Evolutionary conservation across 106 monocot species (phyloP).

Genomic region (Dactylorhiza incarnata): DNA sequence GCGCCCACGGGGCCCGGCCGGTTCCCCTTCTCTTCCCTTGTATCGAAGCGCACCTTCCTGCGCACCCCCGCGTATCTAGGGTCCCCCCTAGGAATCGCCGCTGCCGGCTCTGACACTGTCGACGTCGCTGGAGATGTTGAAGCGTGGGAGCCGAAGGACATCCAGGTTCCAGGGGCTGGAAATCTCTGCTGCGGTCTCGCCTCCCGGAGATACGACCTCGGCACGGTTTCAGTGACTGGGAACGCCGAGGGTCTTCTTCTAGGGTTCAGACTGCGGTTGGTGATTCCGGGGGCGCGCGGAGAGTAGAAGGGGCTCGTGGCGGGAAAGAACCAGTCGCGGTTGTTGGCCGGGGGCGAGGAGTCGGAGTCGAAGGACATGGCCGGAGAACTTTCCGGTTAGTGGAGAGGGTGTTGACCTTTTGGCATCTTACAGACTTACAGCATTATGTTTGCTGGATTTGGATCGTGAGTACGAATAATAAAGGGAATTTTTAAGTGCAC

Average conservation of each 20-base stretch:
- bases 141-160: conserved; percentile 9
- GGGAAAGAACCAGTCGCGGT: conserved; percentile 60
- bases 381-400: background rate
- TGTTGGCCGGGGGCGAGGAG: conserved; percentile 14
- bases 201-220: conserved; percentile 26
- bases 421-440: background rate
- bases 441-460: too few relatives aligned
- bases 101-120: background rate
- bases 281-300: background rate
- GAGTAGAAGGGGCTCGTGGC: conserved; percentile 18
- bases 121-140: background rate
- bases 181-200: conserved; percentile 6
- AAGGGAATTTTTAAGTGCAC: too few relatives aligned
- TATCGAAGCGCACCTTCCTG: conserved; percentile 27
- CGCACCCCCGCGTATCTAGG: conserved; percentile 32
- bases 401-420: background rate
- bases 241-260: conserved; percentile 2
- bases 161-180: background rate
- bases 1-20: background rate
- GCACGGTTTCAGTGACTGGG: background rate
- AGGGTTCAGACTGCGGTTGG: background rate
- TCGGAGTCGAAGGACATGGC: conserved; percentile 28
- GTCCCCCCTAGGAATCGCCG: conserved; percentile 7
- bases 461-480: too few relatives aligned
- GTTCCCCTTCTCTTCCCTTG: background rate